Conservation (phyloP, 1,139 yeast species). For the Suhomyces choctaworum region DNA sequence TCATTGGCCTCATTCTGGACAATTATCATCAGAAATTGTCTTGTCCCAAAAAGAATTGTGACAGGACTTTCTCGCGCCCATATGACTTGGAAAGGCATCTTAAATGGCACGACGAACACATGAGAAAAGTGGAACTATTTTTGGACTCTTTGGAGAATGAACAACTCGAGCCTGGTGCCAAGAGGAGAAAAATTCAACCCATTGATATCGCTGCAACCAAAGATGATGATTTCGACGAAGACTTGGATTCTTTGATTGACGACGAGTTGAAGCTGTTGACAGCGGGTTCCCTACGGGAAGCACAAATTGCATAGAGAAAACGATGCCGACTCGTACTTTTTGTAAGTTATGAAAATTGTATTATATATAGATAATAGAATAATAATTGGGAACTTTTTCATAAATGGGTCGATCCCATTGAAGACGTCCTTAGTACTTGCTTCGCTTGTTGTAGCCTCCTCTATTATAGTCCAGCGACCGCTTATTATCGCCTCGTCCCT, state of each 20-base stretch:
- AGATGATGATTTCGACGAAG: conserved; percentile 14
- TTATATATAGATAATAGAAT: not conserved
- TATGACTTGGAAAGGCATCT: conserved; percentile 55
- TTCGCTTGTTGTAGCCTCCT: conserved; percentile 33
- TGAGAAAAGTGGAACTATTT: conserved; percentile 33
- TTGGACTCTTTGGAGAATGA: conserved; percentile 28
- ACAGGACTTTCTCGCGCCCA: conserved; percentile 45
- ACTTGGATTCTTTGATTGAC: conserved; percentile 34
- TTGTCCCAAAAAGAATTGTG: conserved; percentile 52
- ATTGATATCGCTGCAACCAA: not conserved
- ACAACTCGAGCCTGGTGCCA: conserved; percentile 3
- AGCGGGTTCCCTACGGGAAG: conserved; percentile 17
- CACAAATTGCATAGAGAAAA: conserved; percentile 1
- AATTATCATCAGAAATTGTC: conserved; percentile 35
- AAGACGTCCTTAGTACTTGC: conserved; percentile 22
- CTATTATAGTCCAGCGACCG: conserved; percentile 32
- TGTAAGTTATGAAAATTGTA: too few species aligned
- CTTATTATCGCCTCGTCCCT: conserved; percentile 25
- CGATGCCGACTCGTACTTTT: too few species aligned
- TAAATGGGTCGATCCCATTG: too few species aligned
- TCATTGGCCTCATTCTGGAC: conserved; percentile 39
- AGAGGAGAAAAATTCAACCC: conserved; percentile 3
- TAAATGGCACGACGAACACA: conserved; percentile 51
- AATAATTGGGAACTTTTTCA: too few species aligned
- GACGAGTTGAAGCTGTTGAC: conserved; percentile 28